phyloP scores from a whole-genome alignment of 2,329 filamentous ascomycete species.

The Phaeosphaeriaceae sp. region DNA sequence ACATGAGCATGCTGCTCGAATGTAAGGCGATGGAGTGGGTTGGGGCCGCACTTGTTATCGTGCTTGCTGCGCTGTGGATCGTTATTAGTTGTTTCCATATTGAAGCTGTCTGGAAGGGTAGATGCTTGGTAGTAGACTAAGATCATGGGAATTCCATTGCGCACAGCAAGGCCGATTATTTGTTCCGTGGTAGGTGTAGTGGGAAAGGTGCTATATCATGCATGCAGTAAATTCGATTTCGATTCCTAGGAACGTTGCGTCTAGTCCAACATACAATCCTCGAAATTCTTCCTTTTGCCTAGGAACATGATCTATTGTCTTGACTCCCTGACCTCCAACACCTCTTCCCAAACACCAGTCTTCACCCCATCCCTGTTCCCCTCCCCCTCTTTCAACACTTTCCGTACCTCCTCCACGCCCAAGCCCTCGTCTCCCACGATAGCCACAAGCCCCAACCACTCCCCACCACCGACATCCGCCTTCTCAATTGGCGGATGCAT shows the following conservation, averaged over 20 bases:
- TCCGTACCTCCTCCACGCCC: conserved; percentile 9
- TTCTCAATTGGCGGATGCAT: conserved; percentile 19
- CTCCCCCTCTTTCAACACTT: conserved; percentile 1
- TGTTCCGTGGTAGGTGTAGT: too few relatives aligned
- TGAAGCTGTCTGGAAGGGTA: neutral
- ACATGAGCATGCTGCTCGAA: neutral
- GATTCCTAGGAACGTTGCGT: too few relatives aligned
- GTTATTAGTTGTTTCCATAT: neutral
- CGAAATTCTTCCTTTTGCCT: too few relatives aligned
- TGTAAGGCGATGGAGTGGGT: neutral
- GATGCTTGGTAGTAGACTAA: neutral
- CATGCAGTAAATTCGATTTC: too few relatives aligned
- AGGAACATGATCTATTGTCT: too few relatives aligned
- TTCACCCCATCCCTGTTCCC: neutral
- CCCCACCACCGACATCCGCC: conserved; percentile 8
- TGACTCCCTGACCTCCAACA: neutral
- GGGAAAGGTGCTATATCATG: too few relatives aligned
- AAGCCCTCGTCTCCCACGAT: neutral
- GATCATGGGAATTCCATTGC: too few relatives aligned
- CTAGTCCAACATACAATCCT: too few relatives aligned
- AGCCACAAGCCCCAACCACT: conserved; percentile 16
- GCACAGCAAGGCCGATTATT: too few relatives aligned
- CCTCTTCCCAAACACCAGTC: neutral
- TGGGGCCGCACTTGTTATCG: neutral
- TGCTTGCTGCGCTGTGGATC: neutral